Percentiles rank a stretch among this genome's conserved stretches.
These are phyloP conservation scores for Prunus armeniaca DNA, from an alignment of 306 rosid genomes.

Conservation along the genomic window DNA sequence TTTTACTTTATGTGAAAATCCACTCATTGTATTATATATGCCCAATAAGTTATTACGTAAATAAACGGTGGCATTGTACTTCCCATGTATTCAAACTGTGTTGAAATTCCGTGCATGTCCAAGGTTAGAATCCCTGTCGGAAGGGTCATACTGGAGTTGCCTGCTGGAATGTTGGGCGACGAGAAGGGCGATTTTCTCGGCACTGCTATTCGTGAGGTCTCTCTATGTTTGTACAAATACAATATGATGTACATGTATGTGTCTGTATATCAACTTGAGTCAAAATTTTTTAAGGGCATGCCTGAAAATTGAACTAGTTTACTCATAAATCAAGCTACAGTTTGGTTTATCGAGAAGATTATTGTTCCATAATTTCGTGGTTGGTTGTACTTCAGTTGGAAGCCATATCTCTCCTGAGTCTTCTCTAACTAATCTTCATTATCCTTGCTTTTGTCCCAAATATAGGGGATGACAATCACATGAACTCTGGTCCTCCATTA, in stretches of 20 bases:
- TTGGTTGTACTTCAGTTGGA: not conserved
- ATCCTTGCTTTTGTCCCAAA: not conserved
- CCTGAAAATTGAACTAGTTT: constrained; percentile 11
- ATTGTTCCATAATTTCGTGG: not conserved
- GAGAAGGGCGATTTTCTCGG: constrained; percentile 80
- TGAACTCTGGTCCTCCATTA: not conserved
- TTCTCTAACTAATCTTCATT: not conserved
- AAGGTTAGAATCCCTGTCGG: constrained; percentile 93
- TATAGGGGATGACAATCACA: not conserved
- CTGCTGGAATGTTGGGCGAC: constrained; percentile 93
- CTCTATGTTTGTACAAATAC: constrained; percentile 6
- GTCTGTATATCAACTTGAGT: not conserved
- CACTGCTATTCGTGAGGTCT: constrained; percentile 93
- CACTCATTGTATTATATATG: not conserved
- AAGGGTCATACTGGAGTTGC: constrained; percentile 76
- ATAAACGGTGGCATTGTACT: not conserved
- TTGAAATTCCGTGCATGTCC: constrained; percentile 24
- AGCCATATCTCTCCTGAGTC: not conserved
- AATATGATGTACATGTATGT: constrained; percentile 3
- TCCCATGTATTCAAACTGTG: constrained; percentile 1
- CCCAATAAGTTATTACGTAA: not conserved
- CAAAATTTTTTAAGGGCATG: constrained; percentile 16
- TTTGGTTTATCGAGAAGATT: not conserved
- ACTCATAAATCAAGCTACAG: not conserved
- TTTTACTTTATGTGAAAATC: not conserved